Base-by-base conservation (phyloP, 495 filamentous ascomycete genomes). In the Sabuloglossum arenarium region DNA sequence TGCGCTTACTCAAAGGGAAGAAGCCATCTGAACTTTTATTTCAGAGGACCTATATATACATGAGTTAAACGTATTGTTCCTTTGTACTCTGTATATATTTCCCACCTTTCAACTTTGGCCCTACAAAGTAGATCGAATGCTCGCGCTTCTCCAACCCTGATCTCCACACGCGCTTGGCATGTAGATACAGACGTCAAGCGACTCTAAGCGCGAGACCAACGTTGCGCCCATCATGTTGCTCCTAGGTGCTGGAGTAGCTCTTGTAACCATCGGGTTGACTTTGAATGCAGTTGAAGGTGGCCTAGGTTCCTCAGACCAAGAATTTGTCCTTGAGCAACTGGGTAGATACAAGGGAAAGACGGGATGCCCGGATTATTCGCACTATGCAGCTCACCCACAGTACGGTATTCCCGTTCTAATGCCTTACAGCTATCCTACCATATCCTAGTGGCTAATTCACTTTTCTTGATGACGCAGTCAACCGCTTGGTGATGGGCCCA, bases 401-500 rank as follows among this genome's bases (percentile, higher is more conserved):
- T 74, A 70, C 28, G 70, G 60, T 27, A 10, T 10, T 50, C 16
- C 5, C n/a, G n/a, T 43, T 43, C 9, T 43, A 16, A 39, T 43
- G 3, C 10, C 16, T 23, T 23, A 3, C 39, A 21, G 12, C 21
- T 43, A 21, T 5, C n/a, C n/a, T n/a, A n/a, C n/a, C n/a, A n/a
- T n/a, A n/a, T n/a, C n/a, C n/a, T n/a, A n/a, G 16, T 23, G 2
- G 28, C 25, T 49, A 24, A 61, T 29, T 8, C 39, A 25, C 23
- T 19, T 11, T 23, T 30, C 47, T 59, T 57, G 59, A 60, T 29
- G 19, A 0, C 53, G 55, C 39, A 88, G 85, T 65, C 73, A 72
- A 29, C 90, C 91, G 11, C 79, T 81, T 57, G 91, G 86, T 68
- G 75, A 79, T 16, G 93, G 91, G 1, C 80, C 80, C 9, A 73